Evolutionary conservation across 345 rosid species (phyloP), one percentile per base, ranked within the genome.

Genomic region (Corymbia maculata): DNA sequence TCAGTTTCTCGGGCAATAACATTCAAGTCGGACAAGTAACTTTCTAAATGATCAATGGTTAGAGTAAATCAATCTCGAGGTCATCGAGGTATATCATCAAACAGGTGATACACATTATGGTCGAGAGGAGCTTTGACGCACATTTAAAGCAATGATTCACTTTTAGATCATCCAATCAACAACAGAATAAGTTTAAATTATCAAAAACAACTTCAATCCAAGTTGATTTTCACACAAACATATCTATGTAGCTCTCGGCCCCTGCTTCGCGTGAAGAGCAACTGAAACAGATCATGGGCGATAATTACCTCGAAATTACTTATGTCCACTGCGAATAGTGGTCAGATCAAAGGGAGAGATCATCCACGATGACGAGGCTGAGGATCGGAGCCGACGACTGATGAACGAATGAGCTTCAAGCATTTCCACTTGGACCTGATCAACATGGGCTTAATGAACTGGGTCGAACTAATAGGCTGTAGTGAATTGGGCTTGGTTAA

Each of bases 381-480:
- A 53, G 59, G 61, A 1, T 22, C 28, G 0, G 61, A 22, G 61
- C 8, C 9, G 61, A 55, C 12, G 61, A 55, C 28, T 12, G 0
- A 55, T 55, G 28, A 55, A 9, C 12, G 61, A 55, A 55, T 22
- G 22, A 55, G 21, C 5, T 55, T 55, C 61, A 21, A 55, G 61
- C 28, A 22, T 12, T 55, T 8, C 26, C 61, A 55, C 28, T 55
- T 55, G 61, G 28, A 55, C 26, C 61, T 55, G 61, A 55, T 55
- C 26, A 0, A 55, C 28, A 22, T 22, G 61, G 28, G 61, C 28
- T 22, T 55, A 55, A 55, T 0, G 2, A 4, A 55, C 61, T 55
- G 12, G 28, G 61, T 55, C 61, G 12, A 55, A 4, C 0, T 8
- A 55, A 10, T 59, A 28, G n/a, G 66, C 61, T 49, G 11, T 49